phyloP scores from a whole-genome alignment of 805 yeast genomes.

The Cyberlindnera petersonii region DNA sequence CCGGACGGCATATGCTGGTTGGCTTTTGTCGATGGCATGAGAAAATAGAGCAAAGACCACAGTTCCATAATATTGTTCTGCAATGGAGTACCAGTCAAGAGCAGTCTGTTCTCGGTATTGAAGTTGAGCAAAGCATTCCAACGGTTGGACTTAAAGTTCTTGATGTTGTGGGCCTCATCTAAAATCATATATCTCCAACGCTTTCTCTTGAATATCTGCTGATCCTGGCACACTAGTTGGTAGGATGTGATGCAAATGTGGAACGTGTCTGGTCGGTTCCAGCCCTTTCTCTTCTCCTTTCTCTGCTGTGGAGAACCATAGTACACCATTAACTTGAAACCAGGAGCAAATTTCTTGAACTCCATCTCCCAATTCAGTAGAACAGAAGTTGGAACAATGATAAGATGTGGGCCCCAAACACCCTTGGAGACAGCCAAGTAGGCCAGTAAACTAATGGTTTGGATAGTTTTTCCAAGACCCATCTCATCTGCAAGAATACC shows the following conservation, averaged over 20 bases:
- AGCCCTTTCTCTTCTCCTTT: constrained; percentile 91
- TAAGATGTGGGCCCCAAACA: constrained; percentile 97
- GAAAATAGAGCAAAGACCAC: constrained; percentile 91
- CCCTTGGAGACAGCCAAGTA: constrained; percentile 92
- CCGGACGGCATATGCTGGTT: constrained; percentile 78
- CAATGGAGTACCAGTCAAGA: constrained; percentile 94
- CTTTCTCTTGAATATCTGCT: constrained; percentile 85
- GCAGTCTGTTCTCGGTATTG: constrained; percentile 81
- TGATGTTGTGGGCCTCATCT: constrained; percentile 98
- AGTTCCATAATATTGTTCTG: constrained; percentile 93
- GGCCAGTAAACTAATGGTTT: constrained; percentile 81
- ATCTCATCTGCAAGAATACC: constrained; percentile 98
- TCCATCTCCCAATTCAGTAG: constrained; percentile 99
- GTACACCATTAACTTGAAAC: constrained; percentile 90
- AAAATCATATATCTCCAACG: constrained; percentile 95
- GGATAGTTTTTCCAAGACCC: constrained; percentile 98
- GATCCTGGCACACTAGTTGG: constrained; percentile 97
- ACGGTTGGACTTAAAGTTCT: constrained; percentile 91
- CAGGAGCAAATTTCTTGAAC: constrained; percentile 96
- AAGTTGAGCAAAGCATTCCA: constrained; percentile 96
- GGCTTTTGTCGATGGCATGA: constrained; percentile 87
- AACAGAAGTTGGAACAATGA: constrained; percentile 96
- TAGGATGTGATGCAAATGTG: constrained; percentile 97
- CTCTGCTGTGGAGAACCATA: constrained; percentile 97
- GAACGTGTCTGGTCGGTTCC: constrained; percentile 95